These are phyloP conservation scores for Spathaspora girioi DNA, from an alignment of 805 yeast genomes.

Conservation along the genomic window DNA sequence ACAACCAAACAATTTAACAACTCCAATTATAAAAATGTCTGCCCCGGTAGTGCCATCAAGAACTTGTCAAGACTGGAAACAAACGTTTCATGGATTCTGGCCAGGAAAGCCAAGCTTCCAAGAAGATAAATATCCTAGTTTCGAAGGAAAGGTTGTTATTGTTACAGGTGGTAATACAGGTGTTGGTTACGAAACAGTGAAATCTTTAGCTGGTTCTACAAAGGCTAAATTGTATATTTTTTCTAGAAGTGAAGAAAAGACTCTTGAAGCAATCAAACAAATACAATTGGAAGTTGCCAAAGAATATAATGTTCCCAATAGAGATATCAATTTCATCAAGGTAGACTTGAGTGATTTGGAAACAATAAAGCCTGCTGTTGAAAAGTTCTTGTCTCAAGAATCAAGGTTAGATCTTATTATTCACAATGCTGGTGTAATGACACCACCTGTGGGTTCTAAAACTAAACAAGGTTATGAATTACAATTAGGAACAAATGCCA, in stretches of 20 bases:
- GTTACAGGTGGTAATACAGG: conserved; percentile 42
- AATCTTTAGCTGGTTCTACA: conserved; percentile 23
- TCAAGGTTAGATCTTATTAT: conserved; percentile 18
- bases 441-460: conserved; percentile 17
- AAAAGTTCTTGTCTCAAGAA: conserved; percentile 13
- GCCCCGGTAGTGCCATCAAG: conserved; percentile 1
- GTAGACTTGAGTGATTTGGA: conserved; percentile 39
- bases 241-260: conserved; percentile 31
- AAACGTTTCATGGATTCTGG: conserved; percentile 6
- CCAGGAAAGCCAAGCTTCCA: conserved; percentile 8
- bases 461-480: conserved; percentile 35
- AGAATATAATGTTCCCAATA: conserved; percentile 7
- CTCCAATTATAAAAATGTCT: not conserved
- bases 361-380: conserved; percentile 36
- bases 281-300: conserved; percentile 19
- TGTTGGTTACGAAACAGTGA: conserved; percentile 25
- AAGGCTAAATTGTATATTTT: conserved; percentile 32
- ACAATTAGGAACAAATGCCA: conserved; percentile 29
- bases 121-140: conserved; percentile 21
- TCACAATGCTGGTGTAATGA: conserved; percentile 25
- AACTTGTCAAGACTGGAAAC: conserved; percentile 5
- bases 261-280: conserved; percentile 21
- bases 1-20: not conserved
- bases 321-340: conserved; percentile 9
- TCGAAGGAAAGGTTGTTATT: conserved; percentile 33